Percentiles rank a stretch among this genome's conserved stretches.
These are phyloP conservation scores for Catunica adiposa DNA, from an alignment of 2,329 filamentous ascomycete genomes.

Conservation along the genomic window DNA sequence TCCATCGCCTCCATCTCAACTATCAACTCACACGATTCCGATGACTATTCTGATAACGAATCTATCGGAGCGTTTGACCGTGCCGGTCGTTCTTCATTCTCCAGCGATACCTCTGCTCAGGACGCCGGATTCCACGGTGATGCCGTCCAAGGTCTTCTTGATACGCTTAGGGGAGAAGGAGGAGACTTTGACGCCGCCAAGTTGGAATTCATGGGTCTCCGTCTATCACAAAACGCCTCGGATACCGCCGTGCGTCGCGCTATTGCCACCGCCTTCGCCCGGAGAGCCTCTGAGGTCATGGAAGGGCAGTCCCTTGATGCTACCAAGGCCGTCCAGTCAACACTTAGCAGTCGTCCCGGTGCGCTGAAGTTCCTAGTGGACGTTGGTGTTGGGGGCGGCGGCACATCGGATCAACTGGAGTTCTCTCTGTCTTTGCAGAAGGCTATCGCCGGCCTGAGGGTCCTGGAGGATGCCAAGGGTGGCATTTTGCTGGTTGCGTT, in stretches of 20 bases:
- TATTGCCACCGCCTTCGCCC: constrained; percentile 70
- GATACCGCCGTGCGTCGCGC: constrained; percentile 78
- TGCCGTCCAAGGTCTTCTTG: constrained; percentile 71
- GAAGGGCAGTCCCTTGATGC: constrained; percentile 38
- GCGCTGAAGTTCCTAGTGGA: constrained; percentile 40
- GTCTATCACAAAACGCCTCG: constrained; percentile 78
- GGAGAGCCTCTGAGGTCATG: constrained; percentile 56
- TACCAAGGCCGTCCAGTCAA: constrained; percentile 44
- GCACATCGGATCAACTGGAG: constrained; percentile 64
- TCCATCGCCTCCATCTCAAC: constrained; percentile 41
- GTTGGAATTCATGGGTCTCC: constrained; percentile 84
- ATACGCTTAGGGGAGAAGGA: constrained; percentile 59
- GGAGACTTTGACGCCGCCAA: constrained; percentile 68
- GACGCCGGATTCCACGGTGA: constrained; percentile 61
- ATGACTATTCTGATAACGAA: constrained; percentile 44
- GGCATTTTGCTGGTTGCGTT: constrained; percentile 57
- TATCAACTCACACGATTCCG: constrained; percentile 31
- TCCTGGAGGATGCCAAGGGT: constrained; percentile 31
- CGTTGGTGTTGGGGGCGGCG: constrained; percentile 46
- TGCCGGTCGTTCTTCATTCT: constrained; percentile 53
- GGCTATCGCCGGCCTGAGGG: constrained; percentile 52
- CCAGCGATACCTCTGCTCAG: constrained; percentile 47
- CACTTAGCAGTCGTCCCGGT: constrained; percentile 38
- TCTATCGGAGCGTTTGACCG: constrained; percentile 28
- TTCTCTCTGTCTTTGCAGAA: constrained; percentile 69